Base-by-base conservation (phyloP, 805 yeast species). In the Saturnispora diversa region DNA sequence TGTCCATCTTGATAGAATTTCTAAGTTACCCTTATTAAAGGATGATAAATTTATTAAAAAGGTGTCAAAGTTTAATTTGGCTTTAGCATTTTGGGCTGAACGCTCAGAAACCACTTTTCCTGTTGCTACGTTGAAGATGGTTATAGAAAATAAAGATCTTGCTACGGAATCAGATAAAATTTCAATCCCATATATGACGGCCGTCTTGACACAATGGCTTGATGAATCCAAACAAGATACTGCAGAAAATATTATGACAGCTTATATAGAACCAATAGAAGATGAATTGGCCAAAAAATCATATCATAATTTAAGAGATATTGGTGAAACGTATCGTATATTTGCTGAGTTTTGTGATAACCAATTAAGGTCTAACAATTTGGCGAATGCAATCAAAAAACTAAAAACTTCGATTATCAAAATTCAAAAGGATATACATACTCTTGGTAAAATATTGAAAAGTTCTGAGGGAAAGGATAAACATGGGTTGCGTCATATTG, bases 311-410 rank as follows among this genome's bases (percentile, higher is more conserved):
- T 24, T 26, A 11, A 42, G 19, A 11, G 44, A 44, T 38, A 17
- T 42, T 9, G 74, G 78, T 0, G 57, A 63, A 26, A 69, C 78
- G 5, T 80, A 58, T 52, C 80, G 74, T 45, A 64, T 68, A 2
- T 69, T 82, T 49, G 97, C 88, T 0, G 64, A 68, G 23, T 87
- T 87, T 53, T 83, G 95, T 54, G 82, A 81, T 50, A 59, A 64
- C 6, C 88, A 84, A 50, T 59, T 72, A 22, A 69, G 71, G 45
- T 66, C 72, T 4, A 54, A 67, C 5, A 59, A 62, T 2, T 53
- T 69, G 15, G 65, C 61, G 31, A 71, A 68, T 3, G 72, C 72
- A 12, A 64, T 80, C 1, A 63, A 65, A 16, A 59, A 52, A 15
- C 57, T 75, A 21, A 27, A 43, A 8, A 22, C 37, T 9, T 44